Evolutionary conservation across 2,329 filamentous ascomycete species (phyloP).

Genomic region (Geosmithia morbida): DNA sequence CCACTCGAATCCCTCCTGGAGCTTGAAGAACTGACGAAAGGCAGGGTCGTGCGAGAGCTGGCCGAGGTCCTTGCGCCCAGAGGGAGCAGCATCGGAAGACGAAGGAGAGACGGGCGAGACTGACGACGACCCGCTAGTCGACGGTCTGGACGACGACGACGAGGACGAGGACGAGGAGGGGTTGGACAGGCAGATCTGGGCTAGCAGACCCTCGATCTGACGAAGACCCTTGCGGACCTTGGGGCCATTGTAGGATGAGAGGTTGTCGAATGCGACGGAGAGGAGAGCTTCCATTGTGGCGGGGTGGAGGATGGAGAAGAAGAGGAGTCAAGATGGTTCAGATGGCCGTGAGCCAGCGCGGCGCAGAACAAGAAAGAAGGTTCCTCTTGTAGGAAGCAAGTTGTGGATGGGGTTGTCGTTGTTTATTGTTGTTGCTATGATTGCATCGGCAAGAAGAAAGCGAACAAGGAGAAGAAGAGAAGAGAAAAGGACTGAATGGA

Average conservation of each 20-base stretch:
- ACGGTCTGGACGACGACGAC: neutral
- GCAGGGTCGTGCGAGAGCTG: slow-evolving; percentile 71
- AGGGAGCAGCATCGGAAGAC: neutral
- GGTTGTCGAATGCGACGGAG: slow-evolving; percentile 89
- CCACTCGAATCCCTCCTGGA: slow-evolving; percentile 97
- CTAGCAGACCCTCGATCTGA: slow-evolving; percentile 85
- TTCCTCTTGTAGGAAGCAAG: too few relatives aligned
- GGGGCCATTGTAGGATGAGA: slow-evolving; percentile 77
- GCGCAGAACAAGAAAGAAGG: neutral
- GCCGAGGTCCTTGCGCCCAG: slow-evolving; percentile 43
- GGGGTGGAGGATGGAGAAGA: neutral
- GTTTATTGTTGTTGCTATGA: too few relatives aligned
- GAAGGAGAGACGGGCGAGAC: neutral
- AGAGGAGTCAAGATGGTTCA: too few relatives aligned
- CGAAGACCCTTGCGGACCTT: slow-evolving; percentile 90
- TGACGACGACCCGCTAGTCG: neutral
- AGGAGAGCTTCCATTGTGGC: slow-evolving; percentile 73
- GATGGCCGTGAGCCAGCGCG: neutral
- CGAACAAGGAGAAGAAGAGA: too few relatives aligned
- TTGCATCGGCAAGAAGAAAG: too few relatives aligned
- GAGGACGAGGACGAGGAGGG: too few relatives aligned
- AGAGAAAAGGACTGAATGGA: too few relatives aligned
- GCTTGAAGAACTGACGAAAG: slow-evolving; percentile 88
- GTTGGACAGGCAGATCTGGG: slow-evolving; percentile 75
- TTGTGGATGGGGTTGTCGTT: too few relatives aligned